These are phyloP conservation scores for Trametes hirsuta DNA, from an alignment of 1,284 basidiomycete species.

Conservation along the genomic window DNA sequence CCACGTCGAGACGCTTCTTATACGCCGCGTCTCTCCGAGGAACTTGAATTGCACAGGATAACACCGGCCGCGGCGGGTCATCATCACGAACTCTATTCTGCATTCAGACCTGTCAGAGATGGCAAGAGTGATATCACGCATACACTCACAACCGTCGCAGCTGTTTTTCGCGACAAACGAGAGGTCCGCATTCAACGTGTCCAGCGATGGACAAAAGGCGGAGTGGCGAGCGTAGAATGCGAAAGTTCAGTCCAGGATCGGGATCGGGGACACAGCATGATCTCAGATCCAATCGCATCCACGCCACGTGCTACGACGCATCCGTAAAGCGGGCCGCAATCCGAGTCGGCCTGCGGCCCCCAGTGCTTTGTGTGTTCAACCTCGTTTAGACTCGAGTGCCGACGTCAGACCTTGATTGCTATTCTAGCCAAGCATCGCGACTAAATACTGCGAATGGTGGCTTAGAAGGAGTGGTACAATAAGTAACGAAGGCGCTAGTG, in stretches of 20 bases:
- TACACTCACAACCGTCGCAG: no score
- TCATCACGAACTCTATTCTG: neutral
- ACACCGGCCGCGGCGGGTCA: neutral
- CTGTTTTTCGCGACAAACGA: no score
- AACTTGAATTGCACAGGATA: slow-evolving; percentile 1
- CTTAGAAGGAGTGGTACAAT: no score
- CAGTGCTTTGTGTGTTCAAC: no score
- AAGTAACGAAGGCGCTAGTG: no score
- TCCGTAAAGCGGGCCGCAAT: no score
- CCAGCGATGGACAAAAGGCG: neutral
- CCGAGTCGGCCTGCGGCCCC: no score
- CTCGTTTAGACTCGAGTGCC: no score
- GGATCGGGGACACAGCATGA: neutral
- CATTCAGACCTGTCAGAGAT: neutral
- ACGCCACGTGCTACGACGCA: neutral
- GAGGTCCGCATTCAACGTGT: neutral
- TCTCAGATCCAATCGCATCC: neutral
- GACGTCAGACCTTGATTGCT: no score
- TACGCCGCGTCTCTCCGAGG: neutral
- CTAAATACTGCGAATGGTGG: no score
- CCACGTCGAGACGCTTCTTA: neutral
- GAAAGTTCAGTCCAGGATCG: neutral
- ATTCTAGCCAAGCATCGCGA: no score
- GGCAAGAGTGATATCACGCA: neutral
- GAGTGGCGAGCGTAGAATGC: neutral